phyloP scores from a whole-genome alignment of 2,329 filamentous ascomycete species.

The Penicillium sp. region DNA sequence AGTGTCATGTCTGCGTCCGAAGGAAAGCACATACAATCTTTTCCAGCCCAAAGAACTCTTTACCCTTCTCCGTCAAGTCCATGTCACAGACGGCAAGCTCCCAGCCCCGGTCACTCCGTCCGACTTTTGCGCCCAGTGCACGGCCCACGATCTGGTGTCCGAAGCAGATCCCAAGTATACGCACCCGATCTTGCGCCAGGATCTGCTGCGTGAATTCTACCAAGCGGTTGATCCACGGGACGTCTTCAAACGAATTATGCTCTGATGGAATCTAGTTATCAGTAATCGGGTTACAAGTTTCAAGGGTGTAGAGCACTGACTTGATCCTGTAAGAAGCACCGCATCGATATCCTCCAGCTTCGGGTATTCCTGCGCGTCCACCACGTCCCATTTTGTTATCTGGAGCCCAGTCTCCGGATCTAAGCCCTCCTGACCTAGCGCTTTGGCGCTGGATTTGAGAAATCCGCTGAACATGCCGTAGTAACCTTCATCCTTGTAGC shows the following conservation, averaged over 20 bases:
- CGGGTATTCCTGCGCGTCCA: conserved; percentile 65
- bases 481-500: conserved; percentile 61
- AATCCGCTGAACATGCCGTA: conserved; percentile 64
- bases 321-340: conserved; percentile 70
- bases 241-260: conserved; percentile 67
- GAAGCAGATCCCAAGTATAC: conserved; percentile 78
- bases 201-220: conserved; percentile 63
- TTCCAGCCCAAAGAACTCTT: conserved; percentile 65
- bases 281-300: background rate
- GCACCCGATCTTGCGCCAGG: conserved; percentile 58
- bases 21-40: conserved; percentile 48
- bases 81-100: conserved; percentile 72
- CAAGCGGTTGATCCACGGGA: conserved; percentile 71
- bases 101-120: conserved; percentile 66
- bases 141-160: conserved; percentile 80
- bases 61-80: conserved; percentile 63
- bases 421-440: conserved; percentile 36
- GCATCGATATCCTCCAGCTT: conserved; percentile 71
- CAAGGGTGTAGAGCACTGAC: conserved; percentile 39
- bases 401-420: conserved; percentile 46
- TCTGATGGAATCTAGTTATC: conserved; percentile 42
- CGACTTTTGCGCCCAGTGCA: conserved; percentile 65
- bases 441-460: conserved; percentile 52
- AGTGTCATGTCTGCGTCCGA: background rate
- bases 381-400: conserved; percentile 66